Evolutionary conservation across 805 yeast species (phyloP).

Genomic region (Grigorovia yakushimaensis): DNA sequence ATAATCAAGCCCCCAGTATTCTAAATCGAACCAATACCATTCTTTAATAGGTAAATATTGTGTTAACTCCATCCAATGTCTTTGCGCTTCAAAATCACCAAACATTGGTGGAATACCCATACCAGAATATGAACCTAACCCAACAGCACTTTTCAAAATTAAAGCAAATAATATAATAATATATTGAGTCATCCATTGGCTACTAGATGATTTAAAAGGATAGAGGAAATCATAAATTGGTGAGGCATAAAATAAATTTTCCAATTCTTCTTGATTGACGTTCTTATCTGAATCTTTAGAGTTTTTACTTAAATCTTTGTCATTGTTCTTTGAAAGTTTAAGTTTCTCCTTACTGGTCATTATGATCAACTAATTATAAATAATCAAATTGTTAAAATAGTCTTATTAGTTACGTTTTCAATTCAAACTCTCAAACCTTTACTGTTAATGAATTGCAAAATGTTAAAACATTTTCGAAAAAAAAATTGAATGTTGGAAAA

Average conservation of each 20-base stretch:
- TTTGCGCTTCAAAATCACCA: constrained; percentile 97
- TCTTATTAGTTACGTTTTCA: no score
- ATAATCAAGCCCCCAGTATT: constrained; percentile 95
- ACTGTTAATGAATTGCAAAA: no score
- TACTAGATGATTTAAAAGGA: constrained; percentile 70
- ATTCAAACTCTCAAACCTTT: no score
- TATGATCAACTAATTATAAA: no score
- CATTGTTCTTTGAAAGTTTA: neutral
- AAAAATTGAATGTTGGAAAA: no score
- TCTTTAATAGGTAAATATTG: constrained; percentile 55
- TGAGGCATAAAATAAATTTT: constrained; percentile 36
- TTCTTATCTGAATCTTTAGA: neutral
- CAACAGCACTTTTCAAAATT: constrained; percentile 73
- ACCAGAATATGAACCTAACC: constrained; percentile 85
- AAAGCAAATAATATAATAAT: constrained; percentile 63
- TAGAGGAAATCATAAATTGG: constrained; percentile 72
- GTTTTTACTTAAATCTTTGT: no score
- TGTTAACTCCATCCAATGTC: constrained; percentile 96
- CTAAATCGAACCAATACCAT: constrained; percentile 87
- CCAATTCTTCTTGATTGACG: constrained; percentile 13
- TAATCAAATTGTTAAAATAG: no score
- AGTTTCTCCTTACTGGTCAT: neutral
- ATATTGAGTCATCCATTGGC: constrained; percentile 86
- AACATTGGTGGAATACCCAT: constrained; percentile 58
- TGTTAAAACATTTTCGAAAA: no score